Conservation (phyloP, 2,329 filamentous ascomycete genomes). For the Stachybotrys elegans region DNA sequence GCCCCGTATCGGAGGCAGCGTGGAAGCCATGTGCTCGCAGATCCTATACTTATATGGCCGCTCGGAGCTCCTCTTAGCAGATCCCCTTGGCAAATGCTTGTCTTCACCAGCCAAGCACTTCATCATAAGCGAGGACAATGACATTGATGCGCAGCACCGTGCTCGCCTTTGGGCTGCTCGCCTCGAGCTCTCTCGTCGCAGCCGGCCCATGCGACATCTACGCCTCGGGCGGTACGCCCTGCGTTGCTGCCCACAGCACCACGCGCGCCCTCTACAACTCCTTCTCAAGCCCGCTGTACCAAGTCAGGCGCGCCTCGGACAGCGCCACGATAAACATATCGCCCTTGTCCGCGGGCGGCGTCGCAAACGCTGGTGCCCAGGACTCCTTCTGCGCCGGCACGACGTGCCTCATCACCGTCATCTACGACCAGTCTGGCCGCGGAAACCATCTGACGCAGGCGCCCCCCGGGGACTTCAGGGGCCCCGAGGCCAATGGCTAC, state of each 20-base stretch:
- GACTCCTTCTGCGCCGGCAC: conserved; percentile 56
- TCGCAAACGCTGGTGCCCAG: conserved; percentile 56
- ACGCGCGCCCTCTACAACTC: conserved; percentile 55
- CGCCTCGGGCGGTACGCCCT: conserved; percentile 52
- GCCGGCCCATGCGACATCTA: conserved; percentile 58
- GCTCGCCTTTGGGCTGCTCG: conserved; percentile 11
- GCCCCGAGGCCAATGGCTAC: conserved; percentile 50
- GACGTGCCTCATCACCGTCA: conserved; percentile 58
- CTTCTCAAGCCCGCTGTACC: conserved; percentile 52
- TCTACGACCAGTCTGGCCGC: conserved; percentile 61
- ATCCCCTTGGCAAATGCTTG: too few species aligned
- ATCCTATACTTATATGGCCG: too few species aligned
- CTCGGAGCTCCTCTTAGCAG: too few species aligned
- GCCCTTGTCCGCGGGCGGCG: conserved; percentile 52
- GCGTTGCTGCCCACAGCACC: conserved; percentile 60
- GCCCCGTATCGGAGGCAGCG: too few species aligned
- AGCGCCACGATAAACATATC: conserved; percentile 11
- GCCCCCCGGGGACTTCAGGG: conserved; percentile 47
- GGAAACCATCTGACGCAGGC: conserved; percentile 60
- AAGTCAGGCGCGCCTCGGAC: conserved; percentile 52
- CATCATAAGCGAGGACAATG: too few species aligned
- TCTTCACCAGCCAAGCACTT: too few species aligned
- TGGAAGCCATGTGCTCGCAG: too few species aligned
- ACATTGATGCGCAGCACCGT: too few species aligned
- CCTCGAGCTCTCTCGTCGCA: conserved; percentile 6